A percentile compares a stretch with the other conserved stretches of the same genome.
phyloP scores from a whole-genome alignment of 352 stramenopile genomes.

The Elongisporangium undulatum region DNA sequence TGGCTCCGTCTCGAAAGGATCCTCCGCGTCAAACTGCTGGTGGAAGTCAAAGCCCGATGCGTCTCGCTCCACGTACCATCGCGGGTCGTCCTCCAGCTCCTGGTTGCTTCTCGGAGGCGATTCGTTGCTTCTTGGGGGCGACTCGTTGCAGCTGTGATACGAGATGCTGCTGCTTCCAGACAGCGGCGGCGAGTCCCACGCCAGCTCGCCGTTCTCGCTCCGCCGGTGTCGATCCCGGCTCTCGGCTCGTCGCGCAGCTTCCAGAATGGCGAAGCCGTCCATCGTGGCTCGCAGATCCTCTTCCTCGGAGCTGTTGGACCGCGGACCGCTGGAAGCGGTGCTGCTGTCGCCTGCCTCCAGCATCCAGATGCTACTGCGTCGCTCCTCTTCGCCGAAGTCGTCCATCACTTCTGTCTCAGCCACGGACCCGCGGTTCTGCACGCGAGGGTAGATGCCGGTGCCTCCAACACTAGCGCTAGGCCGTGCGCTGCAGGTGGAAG shows the following conservation, averaged over 20 bases:
- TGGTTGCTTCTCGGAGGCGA: background rate
- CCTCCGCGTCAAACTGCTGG: slow-evolving; percentile 6
- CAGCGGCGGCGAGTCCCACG: slow-evolving; percentile 4
- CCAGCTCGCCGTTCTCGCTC: slow-evolving; percentile 5
- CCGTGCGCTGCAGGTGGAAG: background rate
- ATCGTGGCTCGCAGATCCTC: slow-evolving; percentile 5
- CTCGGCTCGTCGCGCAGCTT: slow-evolving; percentile 18
- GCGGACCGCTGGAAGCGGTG: slow-evolving; percentile 18
- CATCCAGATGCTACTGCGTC: slow-evolving; percentile 26
- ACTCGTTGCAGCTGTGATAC: background rate
- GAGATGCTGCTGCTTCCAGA: slow-evolving; percentile 1
- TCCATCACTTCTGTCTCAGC: slow-evolving; percentile 33
- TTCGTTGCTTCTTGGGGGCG: too few species aligned
- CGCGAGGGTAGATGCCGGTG: background rate
- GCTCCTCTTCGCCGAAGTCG: slow-evolving; percentile 28
- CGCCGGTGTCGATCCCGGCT: background rate
- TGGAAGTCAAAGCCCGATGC: background rate
- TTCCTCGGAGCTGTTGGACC: background rate
- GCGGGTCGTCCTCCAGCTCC: slow-evolving; percentile 6
- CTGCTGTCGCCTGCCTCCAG: slow-evolving; percentile 34
- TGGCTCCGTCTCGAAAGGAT: slow-evolving; percentile 1
- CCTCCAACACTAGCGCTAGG: background rate
- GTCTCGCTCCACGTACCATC: slow-evolving; percentile 16
- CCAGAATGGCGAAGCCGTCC: slow-evolving; percentile 27
- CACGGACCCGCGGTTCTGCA: slow-evolving; percentile 17